A percentile compares a stretch with the other conserved stretches of the same genome.
phyloP scores from a whole-genome alignment of 805 yeast species.

The Suhomyces sp. region DNA sequence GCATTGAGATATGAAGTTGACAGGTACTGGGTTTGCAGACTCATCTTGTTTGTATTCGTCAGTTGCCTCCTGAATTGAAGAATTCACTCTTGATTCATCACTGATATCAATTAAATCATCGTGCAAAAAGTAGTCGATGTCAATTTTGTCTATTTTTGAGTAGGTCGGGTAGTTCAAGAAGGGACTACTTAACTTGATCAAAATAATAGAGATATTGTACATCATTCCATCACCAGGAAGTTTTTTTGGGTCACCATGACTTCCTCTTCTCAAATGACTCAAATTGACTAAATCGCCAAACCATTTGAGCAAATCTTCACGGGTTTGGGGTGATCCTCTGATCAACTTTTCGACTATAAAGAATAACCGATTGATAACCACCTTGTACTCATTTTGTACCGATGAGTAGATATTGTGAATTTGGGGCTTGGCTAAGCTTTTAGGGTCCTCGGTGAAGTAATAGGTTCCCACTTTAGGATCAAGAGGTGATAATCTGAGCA shows the following conservation, averaged over 20 bases:
- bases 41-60: conserved; percentile 46
- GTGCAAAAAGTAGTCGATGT: conserved; percentile 59
- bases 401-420: conserved; percentile 53
- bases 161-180: conserved; percentile 64
- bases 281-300: conserved; percentile 72
- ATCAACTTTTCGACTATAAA: conserved; percentile 69
- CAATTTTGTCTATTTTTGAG: conserved; percentile 73
- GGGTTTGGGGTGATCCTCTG: conserved; percentile 64
- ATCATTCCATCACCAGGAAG: conserved; percentile 79
- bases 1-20: conserved; percentile 87
- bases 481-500: conserved; percentile 73
- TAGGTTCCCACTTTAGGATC: conserved; percentile 46
- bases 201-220: conserved; percentile 66
- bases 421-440: conserved; percentile 31
- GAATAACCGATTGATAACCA: conserved; percentile 61
- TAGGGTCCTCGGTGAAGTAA: conserved; percentile 37
- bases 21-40: conserved; percentile 23
- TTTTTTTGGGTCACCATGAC: conserved; percentile 66
- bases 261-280: conserved; percentile 85
- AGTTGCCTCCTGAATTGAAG: conserved; percentile 69
- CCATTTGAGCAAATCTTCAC: conserved; percentile 62
- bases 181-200: conserved; percentile 76
- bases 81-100: conserved; percentile 81
- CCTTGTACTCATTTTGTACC: conserved; percentile 60
- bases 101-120: conserved; percentile 54